Evolutionary conservation across 345 rosid species (phyloP).

Genomic region (Anastatica hierochuntica): DNA sequence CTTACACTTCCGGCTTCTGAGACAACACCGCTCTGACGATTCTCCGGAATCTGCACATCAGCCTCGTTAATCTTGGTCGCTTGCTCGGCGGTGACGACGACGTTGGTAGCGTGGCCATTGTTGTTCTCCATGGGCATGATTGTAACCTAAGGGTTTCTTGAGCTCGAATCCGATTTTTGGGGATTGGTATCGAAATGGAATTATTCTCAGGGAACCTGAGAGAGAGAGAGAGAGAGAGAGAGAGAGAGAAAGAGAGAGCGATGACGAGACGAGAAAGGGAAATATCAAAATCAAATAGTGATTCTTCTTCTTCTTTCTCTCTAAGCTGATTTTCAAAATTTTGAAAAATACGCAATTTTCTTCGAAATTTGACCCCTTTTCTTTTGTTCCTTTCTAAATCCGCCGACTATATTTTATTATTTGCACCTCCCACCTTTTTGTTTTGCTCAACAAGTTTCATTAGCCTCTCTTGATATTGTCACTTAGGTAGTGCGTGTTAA

Average conservation of each 20-base stretch:
- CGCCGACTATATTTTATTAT: constrained; percentile 3
- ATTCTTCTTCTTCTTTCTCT: too few species aligned
- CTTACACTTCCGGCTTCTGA: constrained; percentile 17
- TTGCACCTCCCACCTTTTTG: neutral
- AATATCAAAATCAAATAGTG: too few species aligned
- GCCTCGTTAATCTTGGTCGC: constrained; percentile 20
- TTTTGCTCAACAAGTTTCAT: neutral
- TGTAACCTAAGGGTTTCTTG: constrained; percentile 9
- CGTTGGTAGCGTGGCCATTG: constrained; percentile 21
- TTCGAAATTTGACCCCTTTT: neutral
- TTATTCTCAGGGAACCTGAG: too few species aligned
- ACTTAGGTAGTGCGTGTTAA: neutral
- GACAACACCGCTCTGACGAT: constrained; percentile 5
- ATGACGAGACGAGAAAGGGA: too few species aligned
- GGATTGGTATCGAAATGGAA: too few species aligned
- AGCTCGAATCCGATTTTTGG: constrained; percentile 16
- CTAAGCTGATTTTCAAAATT: too few species aligned
- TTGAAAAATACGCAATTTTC: neutral
- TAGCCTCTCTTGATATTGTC: neutral
- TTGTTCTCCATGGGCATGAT: constrained; percentile 30
- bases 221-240: too few species aligned
- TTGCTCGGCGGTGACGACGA: constrained; percentile 26
- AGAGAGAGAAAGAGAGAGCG: too few species aligned
- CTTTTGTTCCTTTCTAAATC: neutral
- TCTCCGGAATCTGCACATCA: constrained; percentile 15